Evolutionary conservation across 2,329 filamentous ascomycete species (phyloP).

Genomic region (Fusarium succisae): DNA sequence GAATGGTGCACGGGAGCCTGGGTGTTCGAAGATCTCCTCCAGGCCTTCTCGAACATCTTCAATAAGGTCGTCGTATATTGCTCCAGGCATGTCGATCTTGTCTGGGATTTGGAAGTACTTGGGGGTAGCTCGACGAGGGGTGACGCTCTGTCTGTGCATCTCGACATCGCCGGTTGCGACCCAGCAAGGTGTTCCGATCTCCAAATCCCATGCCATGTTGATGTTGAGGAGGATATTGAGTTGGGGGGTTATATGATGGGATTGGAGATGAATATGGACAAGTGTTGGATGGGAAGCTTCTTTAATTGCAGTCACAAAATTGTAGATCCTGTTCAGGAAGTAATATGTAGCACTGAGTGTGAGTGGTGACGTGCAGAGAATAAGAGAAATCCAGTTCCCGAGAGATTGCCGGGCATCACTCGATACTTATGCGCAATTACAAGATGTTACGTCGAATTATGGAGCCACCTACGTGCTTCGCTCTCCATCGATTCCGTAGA

Average conservation of each 20-base stretch:
- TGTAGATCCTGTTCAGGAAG: neutral
- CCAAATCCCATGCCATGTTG: neutral
- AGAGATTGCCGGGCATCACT: neutral
- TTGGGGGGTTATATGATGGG: neutral
- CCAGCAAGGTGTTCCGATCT: neutral
- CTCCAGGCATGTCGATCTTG: neutral
- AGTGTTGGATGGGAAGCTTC: no score
- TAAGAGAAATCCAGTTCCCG: neutral
- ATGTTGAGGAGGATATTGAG: rapidly evolving
- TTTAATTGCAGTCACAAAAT: neutral
- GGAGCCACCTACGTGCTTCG: neutral
- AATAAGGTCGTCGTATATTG: neutral
- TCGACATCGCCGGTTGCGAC: neutral
- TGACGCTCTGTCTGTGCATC: neutral
- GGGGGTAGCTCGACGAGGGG: neutral
- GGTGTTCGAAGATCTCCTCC: neutral
- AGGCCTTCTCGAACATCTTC: neutral
- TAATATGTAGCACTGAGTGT: rapidly evolving
- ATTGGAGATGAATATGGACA: rapidly evolving
- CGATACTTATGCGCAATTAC: neutral
- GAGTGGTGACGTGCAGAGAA: neutral
- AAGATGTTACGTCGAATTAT: neutral
- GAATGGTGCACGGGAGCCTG: neutral
- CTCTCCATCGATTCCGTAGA: neutral
- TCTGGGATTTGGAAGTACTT: neutral